Percentiles rank a stretch among this genome's conserved stretches.
Conservation (phyloP, 1,284 basidiomycete genomes). For the Hymenochaete sp. region DNA sequence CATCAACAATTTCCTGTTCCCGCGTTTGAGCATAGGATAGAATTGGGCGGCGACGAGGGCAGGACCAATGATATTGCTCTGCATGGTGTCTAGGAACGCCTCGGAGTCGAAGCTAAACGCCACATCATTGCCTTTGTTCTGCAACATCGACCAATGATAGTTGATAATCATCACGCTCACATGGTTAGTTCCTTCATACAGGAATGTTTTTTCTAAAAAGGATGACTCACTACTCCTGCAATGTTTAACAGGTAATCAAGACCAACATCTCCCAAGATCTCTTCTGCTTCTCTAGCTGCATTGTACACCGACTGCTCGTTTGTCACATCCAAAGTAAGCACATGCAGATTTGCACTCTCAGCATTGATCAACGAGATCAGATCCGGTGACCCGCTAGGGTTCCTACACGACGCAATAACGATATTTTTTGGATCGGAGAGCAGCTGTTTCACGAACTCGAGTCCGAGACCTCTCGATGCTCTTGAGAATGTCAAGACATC, state of each 20-base stretch:
- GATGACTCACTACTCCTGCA: slow-evolving; percentile 29
- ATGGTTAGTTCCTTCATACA: neutral
- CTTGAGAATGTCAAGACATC: slow-evolving; percentile 19
- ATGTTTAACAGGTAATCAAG: slow-evolving; percentile 35
- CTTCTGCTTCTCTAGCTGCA: slow-evolving; percentile 22
- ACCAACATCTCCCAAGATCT: slow-evolving; percentile 25
- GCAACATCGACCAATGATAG: too few relatives aligned
- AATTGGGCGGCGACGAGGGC: slow-evolving; percentile 27
- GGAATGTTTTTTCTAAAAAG: neutral
- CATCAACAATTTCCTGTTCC: slow-evolving; percentile 28
- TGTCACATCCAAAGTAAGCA: slow-evolving; percentile 29
- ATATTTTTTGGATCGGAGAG: slow-evolving; percentile 26
- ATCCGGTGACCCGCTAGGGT: slow-evolving; percentile 25
- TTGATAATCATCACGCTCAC: neutral
- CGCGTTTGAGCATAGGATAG: slow-evolving; percentile 26
- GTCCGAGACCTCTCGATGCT: slow-evolving; percentile 34
- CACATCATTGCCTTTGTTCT: slow-evolving; percentile 24
- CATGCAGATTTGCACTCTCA: slow-evolving; percentile 26
- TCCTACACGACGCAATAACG: slow-evolving; percentile 34
- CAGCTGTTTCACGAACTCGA: slow-evolving; percentile 33
- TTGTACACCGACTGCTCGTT: slow-evolving; percentile 25
- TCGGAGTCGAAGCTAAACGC: slow-evolving; percentile 23
- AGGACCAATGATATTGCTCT: slow-evolving; percentile 29
- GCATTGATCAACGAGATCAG: slow-evolving; percentile 24
- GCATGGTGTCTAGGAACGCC: slow-evolving; percentile 21